Conservation (phyloP, 768 basidiomycete genomes). For the Suillus brevipes region DNA sequence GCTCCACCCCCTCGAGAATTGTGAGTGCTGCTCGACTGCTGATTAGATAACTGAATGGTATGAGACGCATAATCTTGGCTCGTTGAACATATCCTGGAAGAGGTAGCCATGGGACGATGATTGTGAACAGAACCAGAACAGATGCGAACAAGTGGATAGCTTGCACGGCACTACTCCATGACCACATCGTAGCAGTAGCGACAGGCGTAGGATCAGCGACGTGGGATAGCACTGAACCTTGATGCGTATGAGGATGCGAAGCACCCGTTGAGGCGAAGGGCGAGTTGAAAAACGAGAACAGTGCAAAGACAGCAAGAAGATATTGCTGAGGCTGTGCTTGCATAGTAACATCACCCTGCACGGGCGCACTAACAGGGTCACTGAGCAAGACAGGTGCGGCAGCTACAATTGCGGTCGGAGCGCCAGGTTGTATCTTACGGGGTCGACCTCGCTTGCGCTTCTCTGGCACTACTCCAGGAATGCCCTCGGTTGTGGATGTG, state of each 20-base stretch:
- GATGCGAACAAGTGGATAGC: slow-evolving; percentile 67
- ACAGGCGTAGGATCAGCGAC: slow-evolving; percentile 25
- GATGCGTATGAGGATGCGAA: slow-evolving; percentile 47
- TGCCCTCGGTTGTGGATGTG: slow-evolving; percentile 29
- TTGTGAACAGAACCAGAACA: slow-evolving; percentile 56
- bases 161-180: slow-evolving; percentile 57
- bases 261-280: slow-evolving; percentile 50
- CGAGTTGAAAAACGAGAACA: slow-evolving; percentile 86
- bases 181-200: slow-evolving; percentile 32
- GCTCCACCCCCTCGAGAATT: slow-evolving; percentile 16
- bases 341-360: slow-evolving; percentile 15
- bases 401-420: slow-evolving; percentile 35
- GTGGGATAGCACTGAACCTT: slow-evolving; percentile 57
- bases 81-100: slow-evolving; percentile 21
- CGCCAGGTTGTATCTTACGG: slow-evolving; percentile 61
- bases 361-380: slow-evolving; percentile 15
- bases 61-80: slow-evolving; percentile 24
- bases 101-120: slow-evolving; percentile 51
- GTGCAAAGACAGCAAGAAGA: slow-evolving; percentile 78
- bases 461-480: slow-evolving; percentile 47
- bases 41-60: slow-evolving; percentile 26
- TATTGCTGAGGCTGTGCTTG: slow-evolving; percentile 51
- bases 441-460: slow-evolving; percentile 86
- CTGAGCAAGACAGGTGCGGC: slow-evolving; percentile 21
- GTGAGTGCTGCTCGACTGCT: slow-evolving; percentile 6